Evolutionary conservation across 106 monocot species (phyloP), one percentile per base, ranked within the genome.

Genomic region (Dendrobium catenatum): DNA sequence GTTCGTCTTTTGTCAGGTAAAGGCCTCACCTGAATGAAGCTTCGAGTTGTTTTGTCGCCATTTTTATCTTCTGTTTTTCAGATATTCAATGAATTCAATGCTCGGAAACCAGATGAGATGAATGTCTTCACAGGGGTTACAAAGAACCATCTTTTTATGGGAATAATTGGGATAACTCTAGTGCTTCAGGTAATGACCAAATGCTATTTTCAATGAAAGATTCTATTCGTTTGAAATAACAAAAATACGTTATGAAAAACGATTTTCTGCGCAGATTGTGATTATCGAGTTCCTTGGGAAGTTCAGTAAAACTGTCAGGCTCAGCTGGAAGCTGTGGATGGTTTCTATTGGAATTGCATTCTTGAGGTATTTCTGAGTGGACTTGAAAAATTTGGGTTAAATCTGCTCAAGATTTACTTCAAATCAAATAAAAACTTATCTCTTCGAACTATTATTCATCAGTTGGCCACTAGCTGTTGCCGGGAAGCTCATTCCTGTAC

Each of bases 41-140:
- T 22, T 61, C 24, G 61, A 61, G 19, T 10, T 61, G 8, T n/a
- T n/a, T 61, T 61, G 22, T 61, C n/a, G 5, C 19, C 1, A 31
- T 31, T 31, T 31, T 31, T 31, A 31, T 31, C 9, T 6, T 73
- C 68, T 77, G 51, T 42, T 20, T 68, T 24, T 13, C 64, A 94
- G 94, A 80, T 94, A 40, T 94, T 91, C 82, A 94, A 94, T 41
- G 94, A 94, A 84, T 91, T 94, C 81, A 94, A 91, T 80, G 56
- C 91, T 48, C 78, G 94, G 67, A 94, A 91, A 72, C 94, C 84
- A 77, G 89, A 89, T 78, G 83, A 91, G 75, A 44, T 86, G 48
- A 94, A 91, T 73, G 73, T 91, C 19, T 94, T 94, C 61, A 51
- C 51, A 10, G 94, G 94, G 20, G 55, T 94, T 4, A 70, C 76